Evolutionary conservation across 805 yeast species (phyloP), one percentile per base, ranked within the genome.

Genomic region (Candida sphagnicola): DNA sequence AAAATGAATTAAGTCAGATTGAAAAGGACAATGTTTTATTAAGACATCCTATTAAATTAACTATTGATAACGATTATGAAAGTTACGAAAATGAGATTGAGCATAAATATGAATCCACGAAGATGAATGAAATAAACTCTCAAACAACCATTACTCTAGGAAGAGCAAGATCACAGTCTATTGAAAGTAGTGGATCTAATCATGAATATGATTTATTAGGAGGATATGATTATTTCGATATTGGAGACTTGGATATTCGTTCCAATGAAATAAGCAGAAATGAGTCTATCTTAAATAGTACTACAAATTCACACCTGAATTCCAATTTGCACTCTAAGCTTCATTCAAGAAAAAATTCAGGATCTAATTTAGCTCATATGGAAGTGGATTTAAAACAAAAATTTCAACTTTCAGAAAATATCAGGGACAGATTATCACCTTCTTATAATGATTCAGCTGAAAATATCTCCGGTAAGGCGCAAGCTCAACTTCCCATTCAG

Each of bases 201-300:
- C 54, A 51, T 25, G 61, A 58, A 24, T 65, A 50, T 43, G 56
- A 56, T 39, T 49, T 76, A 40, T 65, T 88, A 28, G 91, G 95
- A 31, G 96, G 96, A 2, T 89, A 89, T 58, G 95, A 90, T 26
- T 85, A 85, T 58, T 85, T 85, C 56, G 93, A 85, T 49, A 70
- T 81, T 45, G 87, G 83, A 8, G 75, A 74, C 44, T 78, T 83
- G 46, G 80, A 80, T 41, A 54, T 75, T 39, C 69, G 84, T 44
- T 75, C 85, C 5, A 60, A 53, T 41, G 51, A 54, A 29, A 30
- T 62, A 16, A 53, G 59, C 10, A 54, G 62, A 14, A 54, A 55
- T 28, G 62, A 62, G 37, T 61, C 67, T 8, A 52, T 44, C 30
- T 38, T 62, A 40, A 59, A 57, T 41, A 46, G 52, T 34, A 43